These are phyloP conservation scores for Pyricularia sp. DNA, from an alignment of 2,329 filamentous ascomycete genomes.

Conservation along the genomic window DNA sequence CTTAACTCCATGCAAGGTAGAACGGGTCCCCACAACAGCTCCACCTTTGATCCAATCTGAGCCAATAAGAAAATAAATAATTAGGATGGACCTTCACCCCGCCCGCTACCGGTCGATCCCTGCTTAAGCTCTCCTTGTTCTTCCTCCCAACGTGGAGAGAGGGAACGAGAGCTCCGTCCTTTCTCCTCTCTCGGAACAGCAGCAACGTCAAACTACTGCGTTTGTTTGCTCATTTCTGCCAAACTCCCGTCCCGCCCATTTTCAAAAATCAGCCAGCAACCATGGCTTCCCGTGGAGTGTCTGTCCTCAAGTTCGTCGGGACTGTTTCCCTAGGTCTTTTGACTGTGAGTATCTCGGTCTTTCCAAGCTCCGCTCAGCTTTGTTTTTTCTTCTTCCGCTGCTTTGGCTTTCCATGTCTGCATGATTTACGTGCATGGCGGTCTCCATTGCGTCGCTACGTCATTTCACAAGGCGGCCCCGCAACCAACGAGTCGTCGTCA, in stretches of 20 bases:
- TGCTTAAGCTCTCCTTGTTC: not conserved
- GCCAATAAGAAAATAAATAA: not conserved
- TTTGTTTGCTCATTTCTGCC: not conserved
- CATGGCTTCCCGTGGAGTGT: constrained; percentile 63
- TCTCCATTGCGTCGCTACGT: not conserved
- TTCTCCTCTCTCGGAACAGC: not conserved
- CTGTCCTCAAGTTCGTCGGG: constrained; percentile 84
- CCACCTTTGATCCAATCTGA: not conserved
- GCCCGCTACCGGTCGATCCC: not conserved
- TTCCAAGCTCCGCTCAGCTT: not conserved
- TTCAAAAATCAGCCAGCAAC: not conserved
- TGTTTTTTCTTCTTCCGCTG: not conserved
- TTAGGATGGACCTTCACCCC: not conserved
- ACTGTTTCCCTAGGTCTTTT: constrained; percentile 81
- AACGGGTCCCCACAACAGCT: not conserved
- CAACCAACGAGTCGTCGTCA: not conserved
- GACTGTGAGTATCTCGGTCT: constrained; percentile 52
- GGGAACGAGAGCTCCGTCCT: not conserved
- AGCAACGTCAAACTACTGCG: not conserved
- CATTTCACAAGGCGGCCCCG: not conserved
- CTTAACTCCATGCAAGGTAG: not conserved
- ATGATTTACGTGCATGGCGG: not conserved
- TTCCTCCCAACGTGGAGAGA: not conserved
- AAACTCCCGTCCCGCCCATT: not conserved
- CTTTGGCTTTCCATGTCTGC: no score